Conservation (phyloP, 2,329 filamentous ascomycete genomes). For the Penicillium oxalicum region DNA sequence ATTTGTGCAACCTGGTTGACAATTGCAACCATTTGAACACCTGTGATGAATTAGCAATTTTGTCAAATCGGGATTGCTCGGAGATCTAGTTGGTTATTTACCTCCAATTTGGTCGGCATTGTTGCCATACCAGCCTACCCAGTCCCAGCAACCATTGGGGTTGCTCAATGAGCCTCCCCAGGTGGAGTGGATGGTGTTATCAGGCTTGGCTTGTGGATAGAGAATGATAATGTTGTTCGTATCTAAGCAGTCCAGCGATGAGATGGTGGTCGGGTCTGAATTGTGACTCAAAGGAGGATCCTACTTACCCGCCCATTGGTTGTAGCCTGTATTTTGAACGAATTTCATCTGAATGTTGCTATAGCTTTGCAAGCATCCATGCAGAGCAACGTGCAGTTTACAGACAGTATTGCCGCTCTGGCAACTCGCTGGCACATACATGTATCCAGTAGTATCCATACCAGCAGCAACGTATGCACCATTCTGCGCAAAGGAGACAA, state of each 20-base stretch:
- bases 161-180: conserved; percentile 10
- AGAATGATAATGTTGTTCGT: conserved; percentile 2
- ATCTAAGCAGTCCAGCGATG: background rate
- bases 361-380: conserved; percentile 13
- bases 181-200: conserved; percentile 6
- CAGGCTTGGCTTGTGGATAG: background rate
- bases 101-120: conserved; percentile 14
- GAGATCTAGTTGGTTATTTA: background rate
- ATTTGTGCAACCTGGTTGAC: conserved; percentile 13
- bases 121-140: conserved; percentile 11
- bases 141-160: conserved; percentile 14
- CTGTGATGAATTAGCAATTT: background rate
- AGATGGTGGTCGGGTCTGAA: background rate
- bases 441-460: conserved; percentile 13
- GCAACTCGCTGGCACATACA: conserved; percentile 12
- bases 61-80: background rate
- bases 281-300: background rate
- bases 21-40: conserved; percentile 15
- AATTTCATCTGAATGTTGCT: conserved; percentile 8
- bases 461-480: conserved; percentile 9
- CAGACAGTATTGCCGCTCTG: conserved; percentile 7
- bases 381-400: conserved; percentile 13
- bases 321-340: conserved; percentile 15
- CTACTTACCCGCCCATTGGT: conserved; percentile 10
- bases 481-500: conserved; percentile 12